phyloP scores from a whole-genome alignment of 257 asterid species.

The Capsicum pubescens region DNA sequence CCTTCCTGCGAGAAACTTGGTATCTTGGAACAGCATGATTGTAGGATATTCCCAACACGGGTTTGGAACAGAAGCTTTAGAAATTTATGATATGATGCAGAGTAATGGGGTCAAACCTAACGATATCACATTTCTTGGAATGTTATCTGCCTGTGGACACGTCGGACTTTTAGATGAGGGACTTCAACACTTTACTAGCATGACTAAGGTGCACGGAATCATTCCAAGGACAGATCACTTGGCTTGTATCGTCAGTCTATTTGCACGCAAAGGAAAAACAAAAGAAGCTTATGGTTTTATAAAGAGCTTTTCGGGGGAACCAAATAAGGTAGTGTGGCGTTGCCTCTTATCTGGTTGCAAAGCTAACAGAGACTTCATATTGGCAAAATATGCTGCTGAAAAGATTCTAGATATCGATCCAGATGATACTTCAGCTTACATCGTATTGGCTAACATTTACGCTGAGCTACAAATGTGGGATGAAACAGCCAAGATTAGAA shows the following conservation, averaged over 20 bases:
- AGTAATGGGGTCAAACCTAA: constrained; percentile 54
- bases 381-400: constrained; percentile 71
- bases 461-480: constrained; percentile 74
- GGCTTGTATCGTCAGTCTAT: constrained; percentile 73
- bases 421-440: constrained; percentile 64
- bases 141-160: constrained; percentile 75
- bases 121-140: constrained; percentile 64
- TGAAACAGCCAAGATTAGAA: constrained; percentile 67
- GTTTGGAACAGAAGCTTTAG: constrained; percentile 66
- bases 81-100: constrained; percentile 60
- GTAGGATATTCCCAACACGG: constrained; percentile 84
- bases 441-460: constrained; percentile 71
- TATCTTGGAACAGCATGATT: constrained; percentile 84
- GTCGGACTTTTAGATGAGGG: constrained; percentile 70
- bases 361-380: constrained; percentile 49
- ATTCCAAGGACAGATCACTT: constrained; percentile 67
- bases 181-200: constrained; percentile 55
- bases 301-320: constrained; percentile 42
- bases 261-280: constrained; percentile 62
- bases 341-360: constrained; percentile 73
- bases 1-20: constrained; percentile 58
- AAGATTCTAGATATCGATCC: constrained; percentile 66
- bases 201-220: constrained; percentile 56
- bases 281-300: constrained; percentile 63
- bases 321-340: constrained; percentile 80